phyloP scores from a whole-genome alignment of 495 filamentous ascomycete genomes.

The Neurospora pannonica region DNA sequence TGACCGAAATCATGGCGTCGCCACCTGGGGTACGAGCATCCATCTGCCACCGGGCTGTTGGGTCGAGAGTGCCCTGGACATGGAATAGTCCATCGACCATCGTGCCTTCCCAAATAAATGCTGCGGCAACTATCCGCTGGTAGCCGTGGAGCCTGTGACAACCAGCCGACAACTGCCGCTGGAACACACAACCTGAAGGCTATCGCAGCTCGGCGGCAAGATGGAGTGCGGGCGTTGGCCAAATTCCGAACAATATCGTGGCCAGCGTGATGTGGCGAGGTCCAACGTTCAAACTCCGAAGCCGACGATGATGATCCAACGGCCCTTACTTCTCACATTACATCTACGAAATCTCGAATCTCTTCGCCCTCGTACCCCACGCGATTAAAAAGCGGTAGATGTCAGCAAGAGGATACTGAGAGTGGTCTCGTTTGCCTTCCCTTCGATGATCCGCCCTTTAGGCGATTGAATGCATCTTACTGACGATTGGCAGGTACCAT shows the following conservation, averaged over 20 bases:
- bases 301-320: background rate
- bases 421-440: background rate
- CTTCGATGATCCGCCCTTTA: background rate
- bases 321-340: background rate
- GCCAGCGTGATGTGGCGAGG: background rate
- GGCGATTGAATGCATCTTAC: background rate
- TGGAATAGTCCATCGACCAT: background rate
- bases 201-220: background rate
- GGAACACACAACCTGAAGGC: background rate
- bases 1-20: background rate
- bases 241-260: background rate
- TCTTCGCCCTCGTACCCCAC: background rate
- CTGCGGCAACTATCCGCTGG: background rate
- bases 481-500: background rate
- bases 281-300: background rate
- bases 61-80: background rate
- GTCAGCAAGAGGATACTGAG: background rate
- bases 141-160: background rate
- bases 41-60: background rate
- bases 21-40: background rate
- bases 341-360: background rate
- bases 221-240: background rate
- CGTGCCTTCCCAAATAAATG: background rate
- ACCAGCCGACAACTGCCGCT: background rate
- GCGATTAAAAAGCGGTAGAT: background rate